A percentile compares a stretch with the other conserved stretches of the same genome.
Evolutionary conservation across 2,329 filamentous ascomycete species (phyloP).

Genomic region (Botryosphaeria dothidea): DNA sequence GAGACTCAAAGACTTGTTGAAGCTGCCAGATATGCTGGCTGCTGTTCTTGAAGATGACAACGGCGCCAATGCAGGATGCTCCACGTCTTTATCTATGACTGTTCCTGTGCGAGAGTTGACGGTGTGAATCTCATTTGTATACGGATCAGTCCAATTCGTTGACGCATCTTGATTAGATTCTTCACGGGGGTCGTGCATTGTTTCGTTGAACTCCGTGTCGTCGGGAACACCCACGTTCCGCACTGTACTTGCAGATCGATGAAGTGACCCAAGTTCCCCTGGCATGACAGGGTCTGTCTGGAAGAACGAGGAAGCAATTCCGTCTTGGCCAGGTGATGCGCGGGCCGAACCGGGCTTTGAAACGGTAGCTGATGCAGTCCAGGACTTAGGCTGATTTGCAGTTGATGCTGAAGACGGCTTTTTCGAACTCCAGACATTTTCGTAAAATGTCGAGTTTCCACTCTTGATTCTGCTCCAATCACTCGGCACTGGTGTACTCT

Average conservation of each 20-base stretch:
- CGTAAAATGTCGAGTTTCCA: slow-evolving; percentile 35
- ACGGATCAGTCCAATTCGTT: slow-evolving; percentile 63
- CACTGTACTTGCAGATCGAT: background rate
- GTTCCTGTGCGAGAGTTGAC: slow-evolving; percentile 61
- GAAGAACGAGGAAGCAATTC: slow-evolving; percentile 8
- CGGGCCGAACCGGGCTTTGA: slow-evolving; percentile 3
- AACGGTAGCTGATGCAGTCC: slow-evolving; percentile 7
- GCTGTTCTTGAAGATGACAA: background rate
- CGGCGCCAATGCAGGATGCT: slow-evolving; percentile 3
- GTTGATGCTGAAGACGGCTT: background rate
- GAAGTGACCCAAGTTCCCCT: background rate
- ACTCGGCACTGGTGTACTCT: slow-evolving; percentile 25
- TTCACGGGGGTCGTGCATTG: background rate
- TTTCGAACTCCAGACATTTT: slow-evolving; percentile 24
- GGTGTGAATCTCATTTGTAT: slow-evolving; percentile 52
- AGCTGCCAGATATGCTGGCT: slow-evolving; percentile 23
- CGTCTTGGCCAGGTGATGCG: background rate
- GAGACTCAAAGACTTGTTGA: slow-evolving; percentile 36
- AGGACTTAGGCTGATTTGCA: background rate
- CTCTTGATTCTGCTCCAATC: slow-evolving; percentile 49
- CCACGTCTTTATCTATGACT: slow-evolving; percentile 24
- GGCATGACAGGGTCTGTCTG: slow-evolving; percentile 1
- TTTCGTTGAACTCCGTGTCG: background rate
- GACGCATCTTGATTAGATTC: slow-evolving; percentile 31
- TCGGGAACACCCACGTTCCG: background rate